Evolutionary conservation across 306 rosid species (phyloP).

Genomic region (Benincasa hispida): DNA sequence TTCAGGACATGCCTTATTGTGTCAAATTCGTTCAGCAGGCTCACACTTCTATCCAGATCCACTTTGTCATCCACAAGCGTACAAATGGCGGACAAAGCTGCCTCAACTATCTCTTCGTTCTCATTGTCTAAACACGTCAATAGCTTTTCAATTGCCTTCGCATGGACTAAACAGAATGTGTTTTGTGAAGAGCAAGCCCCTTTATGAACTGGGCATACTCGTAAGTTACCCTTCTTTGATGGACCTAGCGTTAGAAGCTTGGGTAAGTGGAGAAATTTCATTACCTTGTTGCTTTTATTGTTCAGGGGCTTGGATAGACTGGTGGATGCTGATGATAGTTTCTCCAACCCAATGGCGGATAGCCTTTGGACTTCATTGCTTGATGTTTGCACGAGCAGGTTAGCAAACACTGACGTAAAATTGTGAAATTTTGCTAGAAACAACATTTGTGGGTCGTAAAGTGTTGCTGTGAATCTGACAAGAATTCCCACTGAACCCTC

Average conservation of each 20-base stretch:
- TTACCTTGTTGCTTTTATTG: constrained; percentile 6
- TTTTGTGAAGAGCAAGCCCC: constrained; percentile 32
- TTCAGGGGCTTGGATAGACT: constrained; percentile 26
- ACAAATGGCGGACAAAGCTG: constrained; percentile 29
- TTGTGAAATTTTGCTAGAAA: constrained; percentile 23
- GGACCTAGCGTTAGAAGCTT: constrained; percentile 18
- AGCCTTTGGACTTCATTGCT: constrained; percentile 36
- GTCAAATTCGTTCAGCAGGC: constrained; percentile 14
- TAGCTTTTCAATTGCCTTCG: constrained; percentile 26
- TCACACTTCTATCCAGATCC: constrained; percentile 30
- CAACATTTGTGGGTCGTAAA: constrained; percentile 27
- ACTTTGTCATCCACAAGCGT: constrained; percentile 36
- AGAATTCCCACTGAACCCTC: constrained; percentile 31
- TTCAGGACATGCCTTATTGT: constrained; percentile 19
- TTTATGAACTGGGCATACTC: constrained; percentile 29
- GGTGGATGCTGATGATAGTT: constrained; percentile 29
- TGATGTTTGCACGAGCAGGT: constrained; percentile 18
- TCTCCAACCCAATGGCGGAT: constrained; percentile 37
- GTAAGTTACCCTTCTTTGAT: constrained; percentile 11
- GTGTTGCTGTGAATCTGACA: constrained; percentile 31
- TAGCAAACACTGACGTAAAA: constrained; percentile 27
- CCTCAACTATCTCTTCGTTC: constrained; percentile 31
- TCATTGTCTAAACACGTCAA: constrained; percentile 23
- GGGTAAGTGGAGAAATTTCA: constrained; percentile 13
- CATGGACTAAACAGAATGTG: constrained; percentile 32